phyloP scores from a whole-genome alignment of 2,329 filamentous ascomycete species.

The Neofusicoccum ribis region DNA sequence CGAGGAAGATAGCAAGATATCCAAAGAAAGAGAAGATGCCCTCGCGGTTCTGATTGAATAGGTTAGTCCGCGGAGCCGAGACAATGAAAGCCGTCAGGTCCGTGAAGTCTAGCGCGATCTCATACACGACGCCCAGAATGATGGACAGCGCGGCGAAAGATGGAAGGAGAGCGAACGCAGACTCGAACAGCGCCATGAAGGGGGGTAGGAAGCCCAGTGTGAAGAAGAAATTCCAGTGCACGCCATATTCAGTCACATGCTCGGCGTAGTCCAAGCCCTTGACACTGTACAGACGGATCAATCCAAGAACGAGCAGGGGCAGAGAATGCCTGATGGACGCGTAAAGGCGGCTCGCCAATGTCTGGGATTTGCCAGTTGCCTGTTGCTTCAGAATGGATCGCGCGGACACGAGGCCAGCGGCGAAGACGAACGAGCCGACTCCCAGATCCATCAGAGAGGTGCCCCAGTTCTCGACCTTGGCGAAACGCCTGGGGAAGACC shows the following conservation, averaged over 20 bases:
- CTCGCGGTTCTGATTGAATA: conserved; percentile 89
- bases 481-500: conserved; percentile 89
- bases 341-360: conserved; percentile 60
- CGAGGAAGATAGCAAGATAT: conserved; percentile 92
- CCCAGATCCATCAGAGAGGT: conserved; percentile 99
- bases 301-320: conserved; percentile 76
- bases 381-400: conserved; percentile 73
- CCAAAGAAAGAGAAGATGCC: conserved; percentile 94
- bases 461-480: conserved; percentile 98
- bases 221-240: conserved; percentile 99
- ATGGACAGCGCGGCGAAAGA: conserved; percentile 77
- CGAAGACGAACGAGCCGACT: conserved; percentile 96
- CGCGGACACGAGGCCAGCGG: conserved; percentile 85
- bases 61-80: conserved; percentile 72
- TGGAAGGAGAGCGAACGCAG: conserved; percentile 67
- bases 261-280: conserved; percentile 96
- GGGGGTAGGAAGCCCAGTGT: conserved; percentile 86
- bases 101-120: conserved; percentile 68
- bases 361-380: conserved; percentile 51
- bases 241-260: conserved; percentile 94
- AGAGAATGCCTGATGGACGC: conserved; percentile 75
- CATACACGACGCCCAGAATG: conserved; percentile 68
- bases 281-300: conserved; percentile 81
- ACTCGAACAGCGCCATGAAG: conserved; percentile 81
- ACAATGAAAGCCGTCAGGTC: conserved; percentile 80